phyloP scores from a whole-genome alignment of 129 eudicot species.

The Lactuca sativa region DNA sequence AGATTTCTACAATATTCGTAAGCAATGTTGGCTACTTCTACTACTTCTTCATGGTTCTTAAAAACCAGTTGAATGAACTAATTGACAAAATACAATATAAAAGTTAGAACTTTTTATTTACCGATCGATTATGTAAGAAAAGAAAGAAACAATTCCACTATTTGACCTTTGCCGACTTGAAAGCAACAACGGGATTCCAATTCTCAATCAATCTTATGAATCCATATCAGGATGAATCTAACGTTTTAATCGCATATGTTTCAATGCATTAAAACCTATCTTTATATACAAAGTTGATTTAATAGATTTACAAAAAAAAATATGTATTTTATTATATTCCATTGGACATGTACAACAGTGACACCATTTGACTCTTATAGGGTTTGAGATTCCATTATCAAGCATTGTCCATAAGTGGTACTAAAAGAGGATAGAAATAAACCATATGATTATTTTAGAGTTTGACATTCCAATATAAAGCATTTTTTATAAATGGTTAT shows the following conservation, averaged over 20 bases:
- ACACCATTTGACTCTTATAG: background rate
- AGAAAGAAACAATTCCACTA: too few relatives aligned
- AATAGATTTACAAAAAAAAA: background rate
- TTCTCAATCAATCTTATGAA: background rate
- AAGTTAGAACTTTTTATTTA: too few relatives aligned
- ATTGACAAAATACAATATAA: too few relatives aligned
- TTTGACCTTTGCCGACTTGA: too few relatives aligned
- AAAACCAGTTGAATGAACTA: background rate
- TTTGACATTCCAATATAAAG: too few relatives aligned
- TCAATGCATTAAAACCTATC: too few relatives aligned
- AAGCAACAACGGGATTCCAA: too few relatives aligned
- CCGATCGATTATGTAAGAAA: too few relatives aligned
- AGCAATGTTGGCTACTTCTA: background rate
- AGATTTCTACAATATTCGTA: background rate
- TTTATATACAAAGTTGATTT: background rate
- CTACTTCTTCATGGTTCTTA: background rate
- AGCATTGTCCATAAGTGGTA: background rate
- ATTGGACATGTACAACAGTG: background rate
- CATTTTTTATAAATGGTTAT: background rate
- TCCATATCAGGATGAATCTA: background rate
- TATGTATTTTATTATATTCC: too few relatives aligned
- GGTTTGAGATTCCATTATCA: conserved; percentile 15
- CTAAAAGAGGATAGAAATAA: background rate
- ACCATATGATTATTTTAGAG: too few relatives aligned
- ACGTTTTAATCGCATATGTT: too few relatives aligned